Percentiles rank a stretch among this genome's conserved stretches.
Evolutionary conservation across 2,329 filamentous ascomycete genomes (phyloP).

Genomic region (Ophiocordyceps robertsii): DNA sequence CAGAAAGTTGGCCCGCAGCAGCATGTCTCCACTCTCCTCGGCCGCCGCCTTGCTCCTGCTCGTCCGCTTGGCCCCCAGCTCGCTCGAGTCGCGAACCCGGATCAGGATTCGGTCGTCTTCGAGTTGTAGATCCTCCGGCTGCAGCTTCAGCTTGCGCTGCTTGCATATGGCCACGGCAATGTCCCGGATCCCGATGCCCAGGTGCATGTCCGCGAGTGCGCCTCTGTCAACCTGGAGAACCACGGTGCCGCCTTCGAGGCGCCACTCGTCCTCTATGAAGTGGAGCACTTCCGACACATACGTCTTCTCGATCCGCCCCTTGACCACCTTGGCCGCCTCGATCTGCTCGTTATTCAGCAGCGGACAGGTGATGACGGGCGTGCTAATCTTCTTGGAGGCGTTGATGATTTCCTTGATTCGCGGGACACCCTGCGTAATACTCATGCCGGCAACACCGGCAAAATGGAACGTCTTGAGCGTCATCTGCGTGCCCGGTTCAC

Average conservation of each 20-base stretch:
- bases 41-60: constrained; percentile 30
- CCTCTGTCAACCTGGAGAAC: constrained; percentile 70
- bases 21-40: constrained; percentile 33
- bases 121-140: constrained; percentile 49
- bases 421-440: constrained; percentile 96
- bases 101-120: constrained; percentile 55
- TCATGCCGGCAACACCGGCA: constrained; percentile 98
- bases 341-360: constrained; percentile 64
- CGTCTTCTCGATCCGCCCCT: constrained; percentile 90
- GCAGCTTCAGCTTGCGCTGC: constrained; percentile 73
- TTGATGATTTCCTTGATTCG: constrained; percentile 99
- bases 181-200: constrained; percentile 62
- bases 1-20: constrained; percentile 71
- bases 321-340: constrained; percentile 76
- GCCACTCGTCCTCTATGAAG: constrained; percentile 82
- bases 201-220: constrained; percentile 65
- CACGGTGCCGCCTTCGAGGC: constrained; percentile 60
- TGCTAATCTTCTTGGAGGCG: constrained; percentile 85
- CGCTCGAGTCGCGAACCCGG: constrained; percentile 46
- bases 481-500: constrained; percentile 98
- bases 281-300: constrained; percentile 70
- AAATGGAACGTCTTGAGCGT: constrained; percentile 99
- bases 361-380: constrained; percentile 81
- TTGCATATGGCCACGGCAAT: constrained; percentile 65
- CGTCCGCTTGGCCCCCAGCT: constrained; percentile 31